phyloP scores from a whole-genome alignment of 208 protist species.

The Lotmaria passim region DNA sequence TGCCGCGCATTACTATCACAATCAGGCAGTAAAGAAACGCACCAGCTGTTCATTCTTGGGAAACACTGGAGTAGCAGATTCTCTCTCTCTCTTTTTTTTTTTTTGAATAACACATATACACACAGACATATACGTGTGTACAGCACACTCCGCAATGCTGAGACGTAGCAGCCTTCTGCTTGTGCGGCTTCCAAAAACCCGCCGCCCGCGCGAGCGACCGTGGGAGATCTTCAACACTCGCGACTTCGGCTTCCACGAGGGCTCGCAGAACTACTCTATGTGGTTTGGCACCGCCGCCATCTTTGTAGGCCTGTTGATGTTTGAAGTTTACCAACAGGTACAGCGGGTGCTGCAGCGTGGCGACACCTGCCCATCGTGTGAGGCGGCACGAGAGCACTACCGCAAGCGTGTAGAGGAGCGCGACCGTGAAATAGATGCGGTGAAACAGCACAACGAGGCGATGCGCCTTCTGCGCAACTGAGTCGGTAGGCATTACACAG shows the following conservation, averaged over 20 bases:
- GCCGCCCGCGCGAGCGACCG: conserved; percentile 82
- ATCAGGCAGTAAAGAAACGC: no score
- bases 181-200: conserved; percentile 80
- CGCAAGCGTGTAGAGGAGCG: conserved; percentile 68
- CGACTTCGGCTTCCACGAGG: conserved; percentile 87
- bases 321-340: conserved; percentile 79
- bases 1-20: no score
- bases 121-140: no score
- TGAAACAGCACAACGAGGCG: conserved; percentile 12
- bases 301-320: conserved; percentile 42
- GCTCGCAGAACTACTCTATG: conserved; percentile 89
- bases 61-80: no score
- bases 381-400: conserved; percentile 84
- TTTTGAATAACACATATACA: background rate
- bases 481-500: no score
- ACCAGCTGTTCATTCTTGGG: no score
- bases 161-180: conserved; percentile 31
- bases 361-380: conserved; percentile 86
- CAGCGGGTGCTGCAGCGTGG: conserved; percentile 68
- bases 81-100: background rate
- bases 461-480: conserved; percentile 13
- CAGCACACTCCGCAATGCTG: conserved; percentile 41
- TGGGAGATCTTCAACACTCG: conserved; percentile 91
- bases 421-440: conserved; percentile 51
- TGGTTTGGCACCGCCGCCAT: conserved; percentile 59